Evolutionary conservation across 352 stramenopile genomes (phyloP).

Genomic region (Pythium pyrilobum): DNA sequence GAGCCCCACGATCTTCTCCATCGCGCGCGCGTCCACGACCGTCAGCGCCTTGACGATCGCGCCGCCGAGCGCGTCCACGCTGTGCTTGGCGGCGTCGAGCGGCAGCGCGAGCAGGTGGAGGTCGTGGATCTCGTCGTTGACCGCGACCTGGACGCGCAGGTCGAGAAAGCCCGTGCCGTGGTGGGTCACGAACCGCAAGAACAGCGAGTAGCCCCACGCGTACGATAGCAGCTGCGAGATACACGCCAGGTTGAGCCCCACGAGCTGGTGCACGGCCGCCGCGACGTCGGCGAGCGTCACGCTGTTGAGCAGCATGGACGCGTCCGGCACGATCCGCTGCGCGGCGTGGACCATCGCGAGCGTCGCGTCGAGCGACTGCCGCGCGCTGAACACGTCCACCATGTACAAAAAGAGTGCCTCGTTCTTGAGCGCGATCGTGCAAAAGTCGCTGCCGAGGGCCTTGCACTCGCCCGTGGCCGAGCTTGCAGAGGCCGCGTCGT

Average conservation of each 20-base stretch:
- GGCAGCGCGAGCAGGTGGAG: constrained; percentile 38
- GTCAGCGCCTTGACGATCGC: constrained; percentile 26
- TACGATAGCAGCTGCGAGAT: constrained; percentile 29
- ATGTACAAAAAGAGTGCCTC: constrained; percentile 34
- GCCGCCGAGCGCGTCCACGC: constrained; percentile 19
- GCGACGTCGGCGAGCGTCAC: constrained; percentile 20
- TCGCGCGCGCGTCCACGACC: constrained; percentile 24
- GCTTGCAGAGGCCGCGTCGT: neutral
- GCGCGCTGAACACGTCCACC: constrained; percentile 23
- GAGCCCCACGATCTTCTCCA: constrained; percentile 43
- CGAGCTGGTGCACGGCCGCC: constrained; percentile 27
- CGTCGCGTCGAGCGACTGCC: constrained; percentile 24
- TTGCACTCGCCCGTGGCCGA: constrained; percentile 14
- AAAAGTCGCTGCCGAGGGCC: constrained; percentile 12
- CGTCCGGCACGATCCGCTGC: constrained; percentile 26
- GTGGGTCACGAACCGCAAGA: constrained; percentile 31
- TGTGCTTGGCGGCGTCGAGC: constrained; percentile 29
- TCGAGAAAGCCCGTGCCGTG: constrained; percentile 37
- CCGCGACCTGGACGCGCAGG: constrained; percentile 29
- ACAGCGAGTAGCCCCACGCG: constrained; percentile 38
- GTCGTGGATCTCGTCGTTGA: constrained; percentile 43
- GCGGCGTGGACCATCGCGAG: constrained; percentile 31
- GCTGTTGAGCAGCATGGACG: constrained; percentile 1
- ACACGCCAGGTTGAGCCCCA: constrained; percentile 29
- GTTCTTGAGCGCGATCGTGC: constrained; percentile 24